Evolutionary conservation across 768 basidiomycete species (phyloP).

Genomic region (Tylopilus rubrobrunneus): DNA sequence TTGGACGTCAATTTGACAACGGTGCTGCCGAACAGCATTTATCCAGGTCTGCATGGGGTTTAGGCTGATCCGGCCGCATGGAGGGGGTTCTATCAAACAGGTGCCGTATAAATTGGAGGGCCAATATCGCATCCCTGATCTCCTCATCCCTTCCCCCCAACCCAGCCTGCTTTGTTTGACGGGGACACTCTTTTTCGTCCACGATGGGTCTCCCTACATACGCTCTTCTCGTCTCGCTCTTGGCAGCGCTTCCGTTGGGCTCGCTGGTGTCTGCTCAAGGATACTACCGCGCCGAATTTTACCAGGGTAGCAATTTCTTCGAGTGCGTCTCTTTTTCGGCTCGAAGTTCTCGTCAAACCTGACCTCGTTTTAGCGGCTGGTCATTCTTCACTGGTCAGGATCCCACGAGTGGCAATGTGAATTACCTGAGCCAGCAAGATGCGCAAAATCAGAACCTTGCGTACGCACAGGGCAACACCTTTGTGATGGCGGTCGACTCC

Average conservation of each 20-base stretch:
- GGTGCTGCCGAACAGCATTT: background rate
- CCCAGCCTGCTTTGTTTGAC: too few species aligned
- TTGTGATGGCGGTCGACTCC: constrained; percentile 60
- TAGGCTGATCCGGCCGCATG: background rate
- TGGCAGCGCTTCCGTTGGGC: constrained; percentile 27
- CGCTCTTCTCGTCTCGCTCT: constrained; percentile 19
- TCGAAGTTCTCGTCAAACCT: background rate
- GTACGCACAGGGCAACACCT: constrained; percentile 54
- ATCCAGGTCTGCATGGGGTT: background rate
- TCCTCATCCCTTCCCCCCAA: background rate
- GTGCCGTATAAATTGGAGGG: background rate
- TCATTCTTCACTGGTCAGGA: constrained; percentile 56
- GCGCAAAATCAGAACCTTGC: constrained; percentile 53
- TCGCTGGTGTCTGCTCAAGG: constrained; percentile 28
- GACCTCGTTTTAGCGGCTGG: constrained; percentile 41
- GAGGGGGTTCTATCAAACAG: background rate
- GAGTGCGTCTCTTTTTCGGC: constrained; percentile 36
- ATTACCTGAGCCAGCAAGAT: constrained; percentile 46
- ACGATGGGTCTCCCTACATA: constrained; percentile 17
- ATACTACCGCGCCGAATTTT: constrained; percentile 34
- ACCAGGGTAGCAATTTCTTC: constrained; percentile 49
- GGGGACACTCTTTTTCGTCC: background rate
- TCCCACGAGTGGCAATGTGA: constrained; percentile 69
- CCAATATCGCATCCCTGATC: background rate
- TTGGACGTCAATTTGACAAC: background rate